Base-by-base conservation (phyloP, 768 basidiomycete genomes). In the Naganishia antarctica region DNA sequence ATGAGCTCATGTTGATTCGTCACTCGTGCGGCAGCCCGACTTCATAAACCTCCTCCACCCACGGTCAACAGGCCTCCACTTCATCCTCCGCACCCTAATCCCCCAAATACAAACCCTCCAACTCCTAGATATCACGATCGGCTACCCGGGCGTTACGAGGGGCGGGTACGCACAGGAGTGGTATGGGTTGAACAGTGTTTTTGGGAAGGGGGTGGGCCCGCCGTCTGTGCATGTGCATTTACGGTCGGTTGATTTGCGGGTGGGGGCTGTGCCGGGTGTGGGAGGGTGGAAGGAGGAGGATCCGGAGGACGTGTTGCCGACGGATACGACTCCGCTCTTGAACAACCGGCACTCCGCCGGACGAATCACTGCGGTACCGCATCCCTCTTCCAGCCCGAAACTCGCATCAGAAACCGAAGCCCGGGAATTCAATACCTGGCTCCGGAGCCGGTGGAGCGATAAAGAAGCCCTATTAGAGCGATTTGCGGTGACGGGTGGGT, bases 141-240 rank as follows among this genome's bases (percentile, higher is more conserved):
- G 87, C 28, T 99, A 99, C 78, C 90, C 91, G 68, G 92, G 92
- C 11, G 83, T 94, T 43, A 90, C 91, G 16, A 82, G 84, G 2
- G 81, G 83, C 71, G 86, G 84, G 31, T 92, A 89, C 71, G 91
- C 91, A 0, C 92, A 96, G 77, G 83, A 84, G 86, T 73, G 70
- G 71, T 97, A 94, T 76, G 92, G 90, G 44, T 79, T 98, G 43
- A 85, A 88, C 44, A 92, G 91, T 7, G 86, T 96, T 66, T 96
- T 94, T 78, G 81, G 87, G 63, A 82, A 86, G 67, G 83, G 88
- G 3, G 79, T 90, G 3, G 82, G 92, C 3, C 92, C 94, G 1
- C 94, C 93, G 0, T 79, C 81, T 8, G 82, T 99, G 40, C 89
- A 94, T 78, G 82, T 97, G 70, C 94, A 98, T 75, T 75, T 98